Evolutionary conservation across 352 stramenopile genomes (phyloP), one percentile per base, ranked within the genome.

Genomic region (Poterioochromonas sp.): DNA sequence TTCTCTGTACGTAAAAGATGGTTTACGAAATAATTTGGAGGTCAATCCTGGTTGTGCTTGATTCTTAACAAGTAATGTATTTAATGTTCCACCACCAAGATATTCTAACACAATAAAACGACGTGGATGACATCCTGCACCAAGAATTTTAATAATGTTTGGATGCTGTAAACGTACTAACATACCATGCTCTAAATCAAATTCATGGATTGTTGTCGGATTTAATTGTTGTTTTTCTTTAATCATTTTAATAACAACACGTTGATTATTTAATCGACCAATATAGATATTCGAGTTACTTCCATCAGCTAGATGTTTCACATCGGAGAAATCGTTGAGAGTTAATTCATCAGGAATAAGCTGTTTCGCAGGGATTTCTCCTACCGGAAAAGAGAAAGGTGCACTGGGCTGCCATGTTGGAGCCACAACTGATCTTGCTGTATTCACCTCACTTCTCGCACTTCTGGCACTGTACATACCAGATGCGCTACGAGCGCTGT

Each of bases 191-290:
- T 76, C 69, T 2, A 64, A 0, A 43, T 76, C 69, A 47, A 76
- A 76, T 29, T 76, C 69, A 49, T 76, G 41, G 26, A 76, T 20
- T 37, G 47, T 32, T 32, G 63, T 43, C 35, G 11, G 41, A 76
- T 76, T 47, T 8, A 18, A 0, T 34, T 58, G 37, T 39, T 11
- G 26, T 34, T 43, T 8, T 37, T 40, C 43, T 47, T 62, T 76
- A 20, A 76, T 64, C 41, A 76, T 76, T 64, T 76, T 76, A 20
- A 76, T 64, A 20, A 76, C 29, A 29, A 76, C 69, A 15, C 51
- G 11, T 26, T 76, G 12, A 37, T 47, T 37, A 41, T 43, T 43
- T 29, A 40, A 64, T 39, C n/a, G 5, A 22, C 2, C 69, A 18
- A 47, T 40, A 64, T 39, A 76, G 1, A 76, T 20, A 49, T 64